A percentile compares a stretch with the other conserved stretches of the same genome.
Conservation (phyloP, 2,329 filamentous ascomycete genomes). For the Pseudogymnoascus verrucosus region DNA sequence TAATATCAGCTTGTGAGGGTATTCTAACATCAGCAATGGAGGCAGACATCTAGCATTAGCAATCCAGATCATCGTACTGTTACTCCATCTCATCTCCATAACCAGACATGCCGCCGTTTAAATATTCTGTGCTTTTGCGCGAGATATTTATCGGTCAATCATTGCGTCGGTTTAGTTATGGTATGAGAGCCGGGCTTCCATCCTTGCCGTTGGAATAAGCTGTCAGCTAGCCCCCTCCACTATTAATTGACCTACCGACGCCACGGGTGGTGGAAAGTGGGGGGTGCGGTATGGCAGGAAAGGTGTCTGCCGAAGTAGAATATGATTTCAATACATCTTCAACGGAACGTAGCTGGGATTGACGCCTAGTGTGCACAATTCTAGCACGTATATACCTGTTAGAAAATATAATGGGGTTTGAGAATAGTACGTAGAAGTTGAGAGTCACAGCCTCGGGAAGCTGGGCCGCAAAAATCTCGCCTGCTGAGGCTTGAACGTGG, state of each 20-base stretch:
- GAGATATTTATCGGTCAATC: background rate
- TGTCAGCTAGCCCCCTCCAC: background rate
- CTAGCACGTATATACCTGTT: background rate
- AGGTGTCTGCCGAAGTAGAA: background rate
- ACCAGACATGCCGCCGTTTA: background rate
- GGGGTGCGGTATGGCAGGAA: background rate
- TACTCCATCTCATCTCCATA: background rate
- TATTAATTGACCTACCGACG: background rate
- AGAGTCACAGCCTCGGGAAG: background rate
- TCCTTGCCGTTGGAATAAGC: slow-evolving; percentile 1
- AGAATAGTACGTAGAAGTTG: background rate
- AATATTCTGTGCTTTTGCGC: background rate
- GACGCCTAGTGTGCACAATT: background rate
- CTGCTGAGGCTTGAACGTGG: background rate
- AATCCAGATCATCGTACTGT: background rate
- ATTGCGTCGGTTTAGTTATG: background rate
- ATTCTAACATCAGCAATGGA: background rate
- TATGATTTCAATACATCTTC: background rate
- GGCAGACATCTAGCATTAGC: background rate
- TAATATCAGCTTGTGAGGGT: background rate
- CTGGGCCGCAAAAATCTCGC: background rate
- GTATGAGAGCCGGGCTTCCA: background rate
- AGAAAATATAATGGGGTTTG: background rate
- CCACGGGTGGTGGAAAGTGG: background rate
- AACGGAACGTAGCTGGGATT: background rate